A percentile compares a stretch with the other conserved stretches of the same genome.
phyloP scores from a whole-genome alignment of 371 early-diverging fungal genomes.

The Polyrhizophydium stewartii region DNA sequence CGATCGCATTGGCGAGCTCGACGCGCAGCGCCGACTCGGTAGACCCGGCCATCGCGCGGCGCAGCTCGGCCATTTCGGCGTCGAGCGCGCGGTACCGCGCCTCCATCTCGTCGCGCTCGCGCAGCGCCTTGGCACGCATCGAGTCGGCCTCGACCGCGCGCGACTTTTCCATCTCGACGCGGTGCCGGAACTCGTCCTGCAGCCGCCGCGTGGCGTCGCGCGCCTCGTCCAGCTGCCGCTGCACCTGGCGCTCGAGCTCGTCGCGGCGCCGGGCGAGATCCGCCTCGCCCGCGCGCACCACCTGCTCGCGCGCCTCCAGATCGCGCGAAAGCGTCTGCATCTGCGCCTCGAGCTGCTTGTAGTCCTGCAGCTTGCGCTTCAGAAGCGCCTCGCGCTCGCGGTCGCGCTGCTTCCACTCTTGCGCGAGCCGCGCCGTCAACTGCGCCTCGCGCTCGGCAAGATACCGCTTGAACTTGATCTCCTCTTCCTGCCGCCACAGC shows the following conservation, averaged over 20 bases:
- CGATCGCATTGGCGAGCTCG: conserved; percentile 8
- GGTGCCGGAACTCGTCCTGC: conserved; percentile 25
- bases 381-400: conserved; percentile 22
- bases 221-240: conserved; percentile 13
- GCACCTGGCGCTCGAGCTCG: conserved; percentile 25
- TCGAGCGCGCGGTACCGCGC: conserved; percentile 13
- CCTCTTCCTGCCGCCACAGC: conserved; percentile 35
- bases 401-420: conserved; percentile 28
- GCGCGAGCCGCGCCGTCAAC: conserved; percentile 26
- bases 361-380: conserved; percentile 16
- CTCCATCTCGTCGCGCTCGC: conserved; percentile 27
- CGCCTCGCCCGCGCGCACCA: conserved; percentile 11
- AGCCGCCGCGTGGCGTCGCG: conserved; percentile 20
- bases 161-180: conserved; percentile 22
- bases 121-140: conserved; percentile 7
- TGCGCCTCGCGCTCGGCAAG: conserved; percentile 25
- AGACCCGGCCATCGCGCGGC: background rate
- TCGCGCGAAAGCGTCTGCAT: conserved; percentile 17
- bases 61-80: conserved; percentile 13
- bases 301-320: conserved; percentile 32
- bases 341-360: conserved; percentile 18
- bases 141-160: conserved; percentile 29
- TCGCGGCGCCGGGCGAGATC: conserved; percentile 11
- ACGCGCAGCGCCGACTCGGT: conserved; percentile 14
- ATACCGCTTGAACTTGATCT: conserved; percentile 25